Base-by-base conservation (phyloP, 768 basidiomycete species). In the Lactarius akahatsu region DNA sequence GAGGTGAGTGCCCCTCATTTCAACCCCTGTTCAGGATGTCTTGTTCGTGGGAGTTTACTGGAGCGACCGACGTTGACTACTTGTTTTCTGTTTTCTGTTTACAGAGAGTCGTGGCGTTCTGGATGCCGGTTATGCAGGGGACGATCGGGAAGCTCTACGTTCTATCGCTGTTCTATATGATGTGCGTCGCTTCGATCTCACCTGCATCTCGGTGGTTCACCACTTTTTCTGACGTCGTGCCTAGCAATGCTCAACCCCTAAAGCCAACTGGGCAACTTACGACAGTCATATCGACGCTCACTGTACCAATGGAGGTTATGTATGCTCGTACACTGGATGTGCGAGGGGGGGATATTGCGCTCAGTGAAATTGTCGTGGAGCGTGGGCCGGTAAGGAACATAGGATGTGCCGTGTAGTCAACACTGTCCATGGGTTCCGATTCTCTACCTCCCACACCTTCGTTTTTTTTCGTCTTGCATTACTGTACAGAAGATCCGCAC, bases 81-180 rank as follows among this genome's bases (percentile, higher is more conserved):
- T 32, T 15, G 6, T 4, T 32, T 32, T 26, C 28, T 36, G 8
- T 16, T 3, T n/a, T 30, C 28, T 36, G 8, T 16, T 3, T n/a
- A 23, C 34, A 67, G 66, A 52, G 52, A 43, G 52, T 16, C 2
- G 4, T 2, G 10, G 6, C 20, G 36, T 9, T 59, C 23, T 66
- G 66, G 66, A 55, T 5, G 23, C 2, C 61, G 13, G 18, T 30
- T 9, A 3, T 62, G 28, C 56, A 62, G 18, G 61, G 26, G 16
- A 28, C 54, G 61, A 9, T 54, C 0, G 65, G 65, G 34, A 66
- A 66, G 65, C 65, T 66, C 56, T 66, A 66, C 20, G 56, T 66
- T 23, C 38, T 66, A 26, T 66, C 65, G 1, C 57, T 66, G 38
- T 59, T 54, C 30, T 62, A 62, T 32, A 58, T 62, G 8, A 57